Conservation (phyloP, 169 alveolate species). For the Eimeria falciformis region DNA sequence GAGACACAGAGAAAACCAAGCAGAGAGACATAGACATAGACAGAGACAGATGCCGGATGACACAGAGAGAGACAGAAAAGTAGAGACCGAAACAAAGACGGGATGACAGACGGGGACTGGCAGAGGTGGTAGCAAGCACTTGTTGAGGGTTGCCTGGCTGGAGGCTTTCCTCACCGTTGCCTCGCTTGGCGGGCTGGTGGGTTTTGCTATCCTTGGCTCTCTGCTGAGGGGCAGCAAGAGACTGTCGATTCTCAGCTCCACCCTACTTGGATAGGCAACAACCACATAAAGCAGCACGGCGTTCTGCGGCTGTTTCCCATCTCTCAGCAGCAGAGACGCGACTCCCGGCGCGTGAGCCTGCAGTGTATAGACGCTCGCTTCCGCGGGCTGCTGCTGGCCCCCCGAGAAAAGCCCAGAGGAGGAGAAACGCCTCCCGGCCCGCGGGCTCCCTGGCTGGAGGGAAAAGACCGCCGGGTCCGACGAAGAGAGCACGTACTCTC, state of each 20-base stretch:
- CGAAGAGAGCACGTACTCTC: conserved; percentile 11
- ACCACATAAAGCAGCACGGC: conserved; percentile 38
- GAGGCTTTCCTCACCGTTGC: background rate
- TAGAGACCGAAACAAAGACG: too few relatives aligned
- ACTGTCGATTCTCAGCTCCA: background rate
- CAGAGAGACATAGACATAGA: background rate
- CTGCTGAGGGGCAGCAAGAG: conserved; percentile 36
- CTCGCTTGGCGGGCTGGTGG: background rate
- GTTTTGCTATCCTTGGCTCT: background rate
- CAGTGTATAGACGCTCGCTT: background rate
- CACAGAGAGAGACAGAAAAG: too few relatives aligned
- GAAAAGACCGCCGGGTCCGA: conserved; percentile 8
- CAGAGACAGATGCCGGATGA: too few relatives aligned
- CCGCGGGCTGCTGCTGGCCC: background rate
- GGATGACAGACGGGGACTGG: too few relatives aligned
- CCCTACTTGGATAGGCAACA: background rate
- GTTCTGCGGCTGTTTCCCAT: conserved; percentile 25
- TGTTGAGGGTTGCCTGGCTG: too few relatives aligned
- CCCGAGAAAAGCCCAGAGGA: conserved; percentile 9
- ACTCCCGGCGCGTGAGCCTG: background rate
- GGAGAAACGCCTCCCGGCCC: background rate
- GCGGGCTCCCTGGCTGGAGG: background rate
- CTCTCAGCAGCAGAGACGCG: conserved; percentile 19
- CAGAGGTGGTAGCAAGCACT: too few relatives aligned
- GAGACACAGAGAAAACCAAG: background rate